Conservation (phyloP, 352 stramenopile species). For the Phytophthora hybrid region DNA sequence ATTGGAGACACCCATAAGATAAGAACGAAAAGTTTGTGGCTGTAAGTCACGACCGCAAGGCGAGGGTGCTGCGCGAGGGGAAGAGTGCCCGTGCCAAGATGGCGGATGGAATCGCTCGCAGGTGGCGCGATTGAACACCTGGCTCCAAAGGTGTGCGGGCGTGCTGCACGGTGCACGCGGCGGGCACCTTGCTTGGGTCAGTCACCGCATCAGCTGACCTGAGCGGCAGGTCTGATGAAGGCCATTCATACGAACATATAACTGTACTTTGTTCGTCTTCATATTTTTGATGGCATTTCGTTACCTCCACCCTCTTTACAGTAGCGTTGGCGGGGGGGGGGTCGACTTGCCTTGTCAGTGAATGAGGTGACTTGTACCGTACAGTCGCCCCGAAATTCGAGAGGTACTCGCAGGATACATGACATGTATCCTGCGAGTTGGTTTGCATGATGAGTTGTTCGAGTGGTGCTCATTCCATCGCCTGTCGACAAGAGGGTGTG, state of each 20-base stretch:
- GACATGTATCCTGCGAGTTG: no score
- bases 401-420: neutral
- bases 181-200: neutral
- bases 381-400: constrained; percentile 26
- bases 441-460: neutral
- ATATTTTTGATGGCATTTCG: neutral
- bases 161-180: no score
- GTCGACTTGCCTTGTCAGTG: neutral
- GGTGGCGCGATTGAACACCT: constrained; percentile 10
- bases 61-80: neutral
- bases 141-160: constrained; percentile 19
- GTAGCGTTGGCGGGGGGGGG: neutral
- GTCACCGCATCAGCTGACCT: constrained; percentile 28
- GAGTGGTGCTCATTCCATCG: neutral
- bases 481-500: neutral
- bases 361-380: constrained; percentile 5
- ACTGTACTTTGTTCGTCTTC: neutral
- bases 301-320: constrained; percentile 8
- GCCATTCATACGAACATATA: no score
- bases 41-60: neutral
- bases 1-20: neutral
- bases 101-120: constrained; percentile 7
- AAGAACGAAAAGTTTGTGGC: constrained; percentile 7
- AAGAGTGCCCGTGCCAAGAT: constrained; percentile 19
- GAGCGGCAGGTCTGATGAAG: neutral